A percentile compares a stretch with the other conserved stretches of the same genome.
These are phyloP conservation scores for Tricholoma bakamatsutake DNA, from an alignment of 768 basidiomycete genomes.

Conservation along the genomic window DNA sequence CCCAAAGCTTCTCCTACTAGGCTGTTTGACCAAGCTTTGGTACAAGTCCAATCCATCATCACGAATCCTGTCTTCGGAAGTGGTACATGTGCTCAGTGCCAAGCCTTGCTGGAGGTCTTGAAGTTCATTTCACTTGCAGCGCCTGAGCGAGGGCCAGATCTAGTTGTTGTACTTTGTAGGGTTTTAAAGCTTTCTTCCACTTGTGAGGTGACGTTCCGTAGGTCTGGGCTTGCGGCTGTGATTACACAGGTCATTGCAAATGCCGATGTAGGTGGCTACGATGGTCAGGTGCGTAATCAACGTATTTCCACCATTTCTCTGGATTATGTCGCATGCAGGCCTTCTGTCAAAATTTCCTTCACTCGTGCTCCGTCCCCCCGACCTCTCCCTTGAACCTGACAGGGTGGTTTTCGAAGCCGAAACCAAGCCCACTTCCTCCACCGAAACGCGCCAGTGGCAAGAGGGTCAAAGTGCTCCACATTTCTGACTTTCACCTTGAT, in stretches of 20 bases:
- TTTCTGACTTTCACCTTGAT: slow-evolving; percentile 77
- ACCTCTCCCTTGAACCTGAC: slow-evolving; percentile 58
- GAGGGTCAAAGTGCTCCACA: slow-evolving; percentile 63
- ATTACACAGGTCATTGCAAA: slow-evolving; percentile 69
- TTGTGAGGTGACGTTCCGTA: slow-evolving; percentile 45
- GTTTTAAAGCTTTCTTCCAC: slow-evolving; percentile 44
- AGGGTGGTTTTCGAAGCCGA: slow-evolving; percentile 72
- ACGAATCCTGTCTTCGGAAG: slow-evolving; percentile 46
- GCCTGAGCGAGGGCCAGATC: slow-evolving; percentile 51
- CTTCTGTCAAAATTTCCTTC: slow-evolving; percentile 55
- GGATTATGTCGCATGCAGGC: slow-evolving; percentile 25
- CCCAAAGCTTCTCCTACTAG: slow-evolving; percentile 39
- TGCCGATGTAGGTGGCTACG: slow-evolving; percentile 65
- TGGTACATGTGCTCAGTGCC: slow-evolving; percentile 54
- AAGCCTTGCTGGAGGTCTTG: slow-evolving; percentile 52
- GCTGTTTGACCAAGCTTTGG: slow-evolving; percentile 47
- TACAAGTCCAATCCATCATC: slow-evolving; percentile 52
- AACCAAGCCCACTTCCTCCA: slow-evolving; percentile 58
- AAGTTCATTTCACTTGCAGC: slow-evolving; percentile 64
- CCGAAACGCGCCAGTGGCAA: slow-evolving; percentile 56
- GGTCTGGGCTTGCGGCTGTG: slow-evolving; percentile 41
- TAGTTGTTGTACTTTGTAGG: slow-evolving; percentile 57
- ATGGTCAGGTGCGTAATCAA: slow-evolving; percentile 51
- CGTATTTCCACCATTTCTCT: not conserved
- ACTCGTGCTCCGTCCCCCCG: slow-evolving; percentile 48